phyloP scores from a whole-genome alignment of 176 grass and related monocot species.

The Rhipidocladum racemiflorum region DNA sequence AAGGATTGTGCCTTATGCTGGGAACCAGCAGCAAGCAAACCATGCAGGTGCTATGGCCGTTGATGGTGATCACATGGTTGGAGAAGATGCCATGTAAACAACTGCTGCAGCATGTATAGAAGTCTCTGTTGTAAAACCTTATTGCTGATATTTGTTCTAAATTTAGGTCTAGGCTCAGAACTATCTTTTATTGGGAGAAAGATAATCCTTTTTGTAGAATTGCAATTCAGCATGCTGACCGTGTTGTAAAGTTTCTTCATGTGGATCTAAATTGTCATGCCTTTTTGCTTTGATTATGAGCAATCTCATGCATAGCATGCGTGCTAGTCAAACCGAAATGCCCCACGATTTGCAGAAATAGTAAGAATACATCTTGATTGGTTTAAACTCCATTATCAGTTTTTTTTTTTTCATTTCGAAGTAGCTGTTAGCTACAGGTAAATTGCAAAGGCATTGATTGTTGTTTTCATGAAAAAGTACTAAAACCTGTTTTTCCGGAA shows the following conservation, averaged over 20 bases:
- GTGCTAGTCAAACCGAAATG: neutral
- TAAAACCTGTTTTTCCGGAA: neutral
- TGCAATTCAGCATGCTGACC: constrained; percentile 10
- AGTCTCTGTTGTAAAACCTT: constrained; percentile 31
- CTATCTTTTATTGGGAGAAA: neutral
- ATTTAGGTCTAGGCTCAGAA: constrained; percentile 31
- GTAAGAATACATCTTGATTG: neutral
- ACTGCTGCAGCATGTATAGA: constrained; percentile 28
- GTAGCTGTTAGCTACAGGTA: neutral
- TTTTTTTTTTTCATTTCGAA: neutral
- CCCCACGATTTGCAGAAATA: neutral
- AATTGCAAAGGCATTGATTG: neutral
- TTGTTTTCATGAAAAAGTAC: neutral
- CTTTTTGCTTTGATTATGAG: neutral
- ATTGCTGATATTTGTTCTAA: constrained; percentile 32
- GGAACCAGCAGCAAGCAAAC: constrained; percentile 42
- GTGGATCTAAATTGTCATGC: neutral
- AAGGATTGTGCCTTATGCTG: constrained; percentile 35
- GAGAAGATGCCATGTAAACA: constrained; percentile 32
- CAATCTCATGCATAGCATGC: neutral
- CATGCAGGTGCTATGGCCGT: constrained; percentile 34
- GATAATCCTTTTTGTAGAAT: neutral
- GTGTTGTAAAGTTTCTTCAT: constrained; percentile 34
- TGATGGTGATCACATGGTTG: constrained; percentile 39
- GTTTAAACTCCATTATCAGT: neutral